Base-by-base conservation (phyloP, 306 rosid species). In the Glycine tomentella region DNA sequence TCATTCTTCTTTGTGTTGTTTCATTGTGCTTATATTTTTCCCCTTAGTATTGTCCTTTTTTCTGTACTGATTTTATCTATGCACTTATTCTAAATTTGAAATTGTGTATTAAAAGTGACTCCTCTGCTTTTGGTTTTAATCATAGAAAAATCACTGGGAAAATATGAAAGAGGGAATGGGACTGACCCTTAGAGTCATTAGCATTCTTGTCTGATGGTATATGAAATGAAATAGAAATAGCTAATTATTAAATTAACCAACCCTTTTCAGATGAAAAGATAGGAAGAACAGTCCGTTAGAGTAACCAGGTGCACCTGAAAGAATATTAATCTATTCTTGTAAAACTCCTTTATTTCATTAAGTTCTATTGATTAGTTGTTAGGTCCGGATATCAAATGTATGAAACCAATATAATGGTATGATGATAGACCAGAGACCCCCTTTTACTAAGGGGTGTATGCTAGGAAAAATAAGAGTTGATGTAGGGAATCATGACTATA, bases 131-230 rank as follows among this genome's bases (percentile, higher is more conserved):
- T 20, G 20, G 20, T 20, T 20, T 20, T 20, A 20, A 20, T 20
- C 20, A 20, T 20, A 20, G 20, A 50, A 34, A 50, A 4, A 52
- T 5, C 7, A n/a, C 0, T 53, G 8, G 8, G 9, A 53, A 50
- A 53, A 14, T 14, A 14, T 53, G 58, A 53, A 14, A 14, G 58
- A 53, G 17, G 20, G 17, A 49, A 5, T 53, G 58, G 20, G 3
- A 1, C 17, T 53, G 17, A 53, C 8, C 98, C 85, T 93, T 73
- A 87, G 99, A 40, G 85, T 91, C 97, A 74, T 93, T 95, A 59
- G 96, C 91, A 89, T 95, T 95, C 89, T 95, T 95, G 87, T 95
- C 97, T 25, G 97, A 87, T 95, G 97, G 79, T 90, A 95, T 90
- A 97, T 95, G 97, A 83, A 85, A 80, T 56, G 48, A 36, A 61